A percentile compares a stretch with the other conserved stretches of the same genome.
phyloP scores from a whole-genome alignment of 768 basidiomycete species.

The Podaxis sp. region DNA sequence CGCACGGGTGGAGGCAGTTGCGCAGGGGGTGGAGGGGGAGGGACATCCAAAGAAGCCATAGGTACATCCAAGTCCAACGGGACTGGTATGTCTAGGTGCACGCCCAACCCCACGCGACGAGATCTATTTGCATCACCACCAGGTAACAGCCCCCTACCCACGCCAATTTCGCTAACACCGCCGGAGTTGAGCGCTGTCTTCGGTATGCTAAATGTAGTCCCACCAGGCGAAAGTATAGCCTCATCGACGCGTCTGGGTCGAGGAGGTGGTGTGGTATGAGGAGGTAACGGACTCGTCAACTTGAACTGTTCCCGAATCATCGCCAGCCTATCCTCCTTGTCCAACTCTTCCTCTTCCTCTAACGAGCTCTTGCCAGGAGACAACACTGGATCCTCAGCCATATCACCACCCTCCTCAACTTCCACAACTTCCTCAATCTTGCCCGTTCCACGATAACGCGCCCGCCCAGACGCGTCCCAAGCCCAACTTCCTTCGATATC shows the following conservation, averaged over 20 bases:
- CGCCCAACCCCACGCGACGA: background rate
- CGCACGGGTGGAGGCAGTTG: background rate
- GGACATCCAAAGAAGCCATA: background rate
- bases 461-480: constrained; percentile 23
- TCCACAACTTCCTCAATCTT: constrained; percentile 30
- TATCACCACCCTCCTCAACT: constrained; percentile 21
- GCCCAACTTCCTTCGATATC: constrained; percentile 28
- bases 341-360: background rate
- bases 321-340: constrained; percentile 5
- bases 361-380: constrained; percentile 13
- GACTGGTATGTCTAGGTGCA: background rate
- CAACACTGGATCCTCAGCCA: constrained; percentile 15
- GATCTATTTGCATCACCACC: constrained; percentile 1
- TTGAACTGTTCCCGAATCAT: constrained; percentile 12
- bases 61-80: background rate
- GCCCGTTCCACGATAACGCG: constrained; percentile 24
- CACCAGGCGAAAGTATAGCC: constrained; percentile 9
- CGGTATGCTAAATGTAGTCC: constrained; percentile 25
- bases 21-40: background rate
- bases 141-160: constrained; percentile 1
- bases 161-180: constrained; percentile 12
- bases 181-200: constrained; percentile 22
- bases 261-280: constrained; percentile 26
- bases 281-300: constrained; percentile 18
- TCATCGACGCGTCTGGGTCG: constrained; percentile 18